phyloP scores from a whole-genome alignment of 768 basidiomycete genomes.

The Cystofilobasidium macerans region DNA sequence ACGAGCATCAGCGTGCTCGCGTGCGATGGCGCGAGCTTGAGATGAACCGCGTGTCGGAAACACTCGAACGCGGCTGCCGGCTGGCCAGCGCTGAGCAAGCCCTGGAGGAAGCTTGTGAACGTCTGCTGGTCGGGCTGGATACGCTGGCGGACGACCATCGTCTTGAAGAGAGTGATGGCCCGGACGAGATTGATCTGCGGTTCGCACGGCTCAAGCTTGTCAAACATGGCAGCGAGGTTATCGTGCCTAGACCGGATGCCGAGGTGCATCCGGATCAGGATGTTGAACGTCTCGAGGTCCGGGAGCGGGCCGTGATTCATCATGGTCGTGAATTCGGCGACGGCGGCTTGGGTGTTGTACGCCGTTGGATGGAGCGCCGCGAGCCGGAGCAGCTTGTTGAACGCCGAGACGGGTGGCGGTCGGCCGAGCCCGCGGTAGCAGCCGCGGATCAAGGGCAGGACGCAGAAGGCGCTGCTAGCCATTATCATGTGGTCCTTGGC shows the following conservation, averaged over 20 bases:
- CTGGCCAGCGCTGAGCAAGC: neutral
- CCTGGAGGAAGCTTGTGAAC: neutral
- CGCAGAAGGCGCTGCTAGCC: neutral
- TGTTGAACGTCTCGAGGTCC: neutral
- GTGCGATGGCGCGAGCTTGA: neutral
- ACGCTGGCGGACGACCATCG: neutral
- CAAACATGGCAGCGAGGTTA: neutral
- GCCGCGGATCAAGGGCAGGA: constrained; percentile 13
- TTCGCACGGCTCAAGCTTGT: constrained; percentile 1
- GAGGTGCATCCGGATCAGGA: neutral
- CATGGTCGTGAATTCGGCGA: constrained; percentile 4
- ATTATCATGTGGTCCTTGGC: neutral
- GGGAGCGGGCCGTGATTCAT: constrained; percentile 3
- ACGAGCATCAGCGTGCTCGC: neutral
- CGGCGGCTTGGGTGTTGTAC: neutral
- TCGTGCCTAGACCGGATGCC: neutral
- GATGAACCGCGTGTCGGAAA: constrained; percentile 7
- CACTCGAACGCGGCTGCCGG: constrained; percentile 4
- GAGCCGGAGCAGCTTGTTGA: constrained; percentile 3
- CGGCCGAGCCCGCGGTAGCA: constrained; percentile 4
- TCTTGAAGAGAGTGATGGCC: constrained; percentile 3
- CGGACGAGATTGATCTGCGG: constrained; percentile 10
- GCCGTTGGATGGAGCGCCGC: constrained; percentile 6
- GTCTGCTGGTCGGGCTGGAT: neutral
- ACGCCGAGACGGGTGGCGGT: neutral